Conservation (phyloP, 805 yeast genomes). For the Yarrowia porcina region DNA sequence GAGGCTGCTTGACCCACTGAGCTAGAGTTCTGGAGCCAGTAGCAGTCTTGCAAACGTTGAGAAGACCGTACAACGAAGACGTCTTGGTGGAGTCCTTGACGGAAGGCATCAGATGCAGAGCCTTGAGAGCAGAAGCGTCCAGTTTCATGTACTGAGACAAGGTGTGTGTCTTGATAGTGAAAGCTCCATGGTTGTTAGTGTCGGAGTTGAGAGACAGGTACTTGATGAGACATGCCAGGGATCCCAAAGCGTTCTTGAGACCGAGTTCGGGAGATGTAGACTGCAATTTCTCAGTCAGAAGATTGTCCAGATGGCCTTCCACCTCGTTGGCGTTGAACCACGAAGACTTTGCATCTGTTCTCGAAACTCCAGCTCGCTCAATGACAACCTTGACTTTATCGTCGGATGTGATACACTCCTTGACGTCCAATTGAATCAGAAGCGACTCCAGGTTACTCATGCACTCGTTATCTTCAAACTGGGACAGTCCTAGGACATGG, state of each 20-base stretch:
- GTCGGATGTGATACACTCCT: slow-evolving; percentile 65
- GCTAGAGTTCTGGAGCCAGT: slow-evolving; percentile 87
- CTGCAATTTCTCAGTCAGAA: slow-evolving; percentile 36
- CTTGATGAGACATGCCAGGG: slow-evolving; percentile 64
- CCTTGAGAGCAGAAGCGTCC: slow-evolving; percentile 85
- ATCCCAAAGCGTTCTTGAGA: slow-evolving; percentile 54
- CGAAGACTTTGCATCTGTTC: slow-evolving; percentile 55
- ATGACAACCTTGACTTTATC: slow-evolving; percentile 67
- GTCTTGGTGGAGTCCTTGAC: slow-evolving; percentile 47
- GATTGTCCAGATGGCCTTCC: slow-evolving; percentile 71
- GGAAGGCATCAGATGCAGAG: slow-evolving; percentile 79
- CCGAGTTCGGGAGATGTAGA: slow-evolving; percentile 33
- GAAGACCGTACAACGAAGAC: slow-evolving; percentile 70
- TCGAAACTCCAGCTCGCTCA: slow-evolving; percentile 73
- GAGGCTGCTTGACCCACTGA: slow-evolving; percentile 96
- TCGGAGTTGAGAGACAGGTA: slow-evolving; percentile 65
- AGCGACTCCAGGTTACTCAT: slow-evolving; percentile 83
- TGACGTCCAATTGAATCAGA: slow-evolving; percentile 82
- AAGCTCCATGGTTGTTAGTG: slow-evolving; percentile 50
- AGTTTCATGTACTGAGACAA: slow-evolving; percentile 81
- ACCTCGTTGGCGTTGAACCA: slow-evolving; percentile 65
- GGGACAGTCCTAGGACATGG: slow-evolving; percentile 64
- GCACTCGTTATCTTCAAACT: slow-evolving; percentile 82
- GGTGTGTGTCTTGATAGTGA: slow-evolving; percentile 62
- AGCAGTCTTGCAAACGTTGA: slow-evolving; percentile 82